phyloP scores from a whole-genome alignment of 768 basidiomycete species.

The Mycena vitilis region DNA sequence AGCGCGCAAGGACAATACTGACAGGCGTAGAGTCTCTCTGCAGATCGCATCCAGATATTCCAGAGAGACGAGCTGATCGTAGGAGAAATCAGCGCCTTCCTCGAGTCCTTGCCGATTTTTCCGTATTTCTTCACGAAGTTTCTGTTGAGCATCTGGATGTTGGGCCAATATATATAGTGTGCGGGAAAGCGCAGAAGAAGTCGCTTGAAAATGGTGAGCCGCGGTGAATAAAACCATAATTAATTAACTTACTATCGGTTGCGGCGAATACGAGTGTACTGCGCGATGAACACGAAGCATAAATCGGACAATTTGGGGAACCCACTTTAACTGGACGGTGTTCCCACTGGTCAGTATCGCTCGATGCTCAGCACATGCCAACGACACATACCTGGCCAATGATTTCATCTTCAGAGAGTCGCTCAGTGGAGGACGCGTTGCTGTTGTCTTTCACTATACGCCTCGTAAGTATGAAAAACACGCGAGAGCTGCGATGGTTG shows the following conservation, averaged over 20 bases:
- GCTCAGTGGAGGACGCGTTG: conserved; percentile 42
- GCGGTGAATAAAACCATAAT: neutral
- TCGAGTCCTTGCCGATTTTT: conserved; percentile 19
- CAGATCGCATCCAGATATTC: conserved; percentile 50
- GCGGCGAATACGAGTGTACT: conserved; percentile 49
- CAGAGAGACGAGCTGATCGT: conserved; percentile 44
- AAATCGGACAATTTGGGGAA: neutral
- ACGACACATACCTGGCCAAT: conserved; percentile 42
- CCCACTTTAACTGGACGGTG: conserved; percentile 35
- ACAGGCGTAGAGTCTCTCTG: conserved; percentile 51
- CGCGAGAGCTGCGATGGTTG: neutral
- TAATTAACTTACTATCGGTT: conserved; percentile 40
- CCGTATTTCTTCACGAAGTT: conserved; percentile 45
- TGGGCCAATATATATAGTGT: conserved; percentile 43
- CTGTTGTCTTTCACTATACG: conserved; percentile 47
- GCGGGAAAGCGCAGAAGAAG: conserved; percentile 45
- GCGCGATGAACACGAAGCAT: neutral
- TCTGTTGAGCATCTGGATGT: conserved; percentile 47
- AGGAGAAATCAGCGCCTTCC: conserved; percentile 32
- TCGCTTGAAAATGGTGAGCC: conserved; percentile 30
- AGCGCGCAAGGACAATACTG: neutral
- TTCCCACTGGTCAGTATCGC: neutral
- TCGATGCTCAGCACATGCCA: neutral
- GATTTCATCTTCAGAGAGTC: conserved; percentile 45
- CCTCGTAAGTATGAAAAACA: neutral